phyloP scores from a whole-genome alignment of 768 basidiomycete species.

The Tubosaeta brunneosetosa region DNA sequence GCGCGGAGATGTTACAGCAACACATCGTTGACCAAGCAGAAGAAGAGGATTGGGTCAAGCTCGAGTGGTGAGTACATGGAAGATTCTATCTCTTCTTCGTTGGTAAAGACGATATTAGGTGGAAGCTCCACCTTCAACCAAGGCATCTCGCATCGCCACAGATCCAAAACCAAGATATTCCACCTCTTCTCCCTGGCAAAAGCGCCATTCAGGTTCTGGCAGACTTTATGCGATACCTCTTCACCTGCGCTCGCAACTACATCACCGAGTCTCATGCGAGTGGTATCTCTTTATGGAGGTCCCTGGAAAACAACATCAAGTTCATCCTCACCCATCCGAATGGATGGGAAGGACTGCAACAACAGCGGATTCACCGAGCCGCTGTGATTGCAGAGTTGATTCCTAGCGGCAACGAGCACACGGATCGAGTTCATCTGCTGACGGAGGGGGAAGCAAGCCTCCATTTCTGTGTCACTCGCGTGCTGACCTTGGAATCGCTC shows the following conservation, averaged over 20 bases:
- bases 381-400: not conserved
- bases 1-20: conserved; percentile 39
- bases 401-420: not conserved
- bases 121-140: conserved; percentile 35
- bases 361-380: not conserved
- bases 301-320: no score
- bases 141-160: not conserved
- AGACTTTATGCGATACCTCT: no score
- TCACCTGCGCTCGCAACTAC: no score
- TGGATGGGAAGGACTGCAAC: not conserved
- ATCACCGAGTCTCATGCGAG: no score
- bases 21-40: conserved; percentile 27
- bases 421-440: not conserved
- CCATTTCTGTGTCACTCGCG: conserved; percentile 26
- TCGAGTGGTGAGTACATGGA: conserved; percentile 33
- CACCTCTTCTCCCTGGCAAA: not conserved
- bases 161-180: not conserved
- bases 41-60: conserved; percentile 26
- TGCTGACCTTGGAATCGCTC: not conserved
- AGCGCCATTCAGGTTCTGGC: not conserved
- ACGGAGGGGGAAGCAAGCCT: no score
- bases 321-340: no score
- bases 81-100: not conserved
- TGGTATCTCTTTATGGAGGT: no score
- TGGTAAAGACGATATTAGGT: conserved; percentile 11